Evolutionary conservation across 306 rosid species (phyloP), one percentile per base, ranked within the genome.

Genomic region (Ceratonia siliqua): DNA sequence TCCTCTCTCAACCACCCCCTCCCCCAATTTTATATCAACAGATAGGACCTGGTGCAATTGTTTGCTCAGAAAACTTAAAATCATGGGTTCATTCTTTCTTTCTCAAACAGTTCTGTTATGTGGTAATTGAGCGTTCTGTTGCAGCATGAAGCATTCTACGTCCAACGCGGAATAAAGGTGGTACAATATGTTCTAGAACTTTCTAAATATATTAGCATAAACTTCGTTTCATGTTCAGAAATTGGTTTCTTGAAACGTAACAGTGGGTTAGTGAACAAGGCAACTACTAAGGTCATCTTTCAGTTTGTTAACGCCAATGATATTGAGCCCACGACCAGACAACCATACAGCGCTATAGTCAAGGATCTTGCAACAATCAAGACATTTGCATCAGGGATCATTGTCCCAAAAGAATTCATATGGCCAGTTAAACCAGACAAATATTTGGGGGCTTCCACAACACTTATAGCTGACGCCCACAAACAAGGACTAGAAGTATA

Each of bases 391-490:
- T 76, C 96, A 5, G 99, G 95, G 46, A 92, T 94, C 73, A 88
- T 92, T 21, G 86, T 92, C 68, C 96, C 92, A 7, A 94, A 94
- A 70, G 92, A 87, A 13, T 86, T 75, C 79, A 86, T 92, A 21
- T 86, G 81, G 90, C 91, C 97, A 3, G 45, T 90, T 10, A 78
- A 55, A 54, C 33, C 68, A 18, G 82, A 82, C 41, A 86, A 79
- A 24, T 94, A 87, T 49, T 78, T 94, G 82, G 92, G 76, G 3
- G 73, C 42, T 46, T 86, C 88, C 53, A 82, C 95, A 11, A 81
- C 76, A n/a, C 84, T 94, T 7, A 96, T 94, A 10, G 54, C 77
- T 5, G 93, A 92, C 77, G 97, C 97, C 13, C 99, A 94, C 78
- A 90, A 83, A 77, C 74, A 32, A 72, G 99, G 99, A 49, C 81